A percentile compares a stretch with the other conserved stretches of the same genome.
Evolutionary conservation across 192 early-diverging fungal species (phyloP).

Genomic region (Coemansia sp.): DNA sequence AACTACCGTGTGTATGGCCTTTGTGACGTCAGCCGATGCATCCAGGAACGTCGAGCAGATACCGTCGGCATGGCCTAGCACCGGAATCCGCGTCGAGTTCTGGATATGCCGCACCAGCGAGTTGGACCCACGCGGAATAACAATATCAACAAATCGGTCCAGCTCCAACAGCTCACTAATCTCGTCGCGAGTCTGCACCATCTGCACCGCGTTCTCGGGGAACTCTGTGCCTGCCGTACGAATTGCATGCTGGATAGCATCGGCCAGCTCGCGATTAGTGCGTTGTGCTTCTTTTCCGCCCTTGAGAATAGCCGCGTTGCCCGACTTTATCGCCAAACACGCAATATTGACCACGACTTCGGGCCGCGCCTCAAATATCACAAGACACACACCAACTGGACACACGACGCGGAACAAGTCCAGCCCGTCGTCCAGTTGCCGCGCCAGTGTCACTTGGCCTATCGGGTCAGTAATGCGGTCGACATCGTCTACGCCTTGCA

Average conservation of each 20-base stretch:
- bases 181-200: conserved; percentile 88
- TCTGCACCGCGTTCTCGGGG: conserved; percentile 74
- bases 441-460: conserved; percentile 75
- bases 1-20: conserved; percentile 77
- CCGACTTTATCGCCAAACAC: conserved; percentile 91
- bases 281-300: conserved; percentile 89
- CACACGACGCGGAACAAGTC: conserved; percentile 88
- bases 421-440: conserved; percentile 76
- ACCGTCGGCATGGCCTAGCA: conserved; percentile 99
- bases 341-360: conserved; percentile 99
- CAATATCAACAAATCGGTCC: conserved; percentile 93
- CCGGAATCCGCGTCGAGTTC: conserved; percentile 94
- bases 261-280: conserved; percentile 76
- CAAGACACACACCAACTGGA: conserved; percentile 93
- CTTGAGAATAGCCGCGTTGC: conserved; percentile 97
- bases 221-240: conserved; percentile 54
- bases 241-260: conserved; percentile 79
- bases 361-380: conserved; percentile 98
- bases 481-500: conserved; percentile 90
- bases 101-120: conserved; percentile 89
- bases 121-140: conserved; percentile 94
- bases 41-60: conserved; percentile 92
- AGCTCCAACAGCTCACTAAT: conserved; percentile 80
- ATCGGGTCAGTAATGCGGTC: conserved; percentile 82
- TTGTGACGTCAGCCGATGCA: conserved; percentile 72